Conservation (phyloP, 108 stramenopile genomes). For the Nannochloropsis salina region DNA sequence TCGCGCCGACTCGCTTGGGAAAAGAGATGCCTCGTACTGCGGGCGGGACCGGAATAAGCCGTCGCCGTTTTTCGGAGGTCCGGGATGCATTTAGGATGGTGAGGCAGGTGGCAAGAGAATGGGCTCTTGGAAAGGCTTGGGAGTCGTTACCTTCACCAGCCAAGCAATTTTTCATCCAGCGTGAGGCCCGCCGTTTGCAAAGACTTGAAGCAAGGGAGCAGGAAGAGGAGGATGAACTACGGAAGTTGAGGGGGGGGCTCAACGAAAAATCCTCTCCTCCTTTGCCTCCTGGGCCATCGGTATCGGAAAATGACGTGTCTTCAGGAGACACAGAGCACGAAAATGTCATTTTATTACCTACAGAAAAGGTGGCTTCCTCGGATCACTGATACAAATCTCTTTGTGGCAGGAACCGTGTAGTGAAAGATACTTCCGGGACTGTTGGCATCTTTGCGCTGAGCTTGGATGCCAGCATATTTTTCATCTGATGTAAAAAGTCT, state of each 20-base stretch:
- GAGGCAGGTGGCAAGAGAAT: constrained; percentile 23
- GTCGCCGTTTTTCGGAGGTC: constrained; percentile 36
- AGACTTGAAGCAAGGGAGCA: not conserved
- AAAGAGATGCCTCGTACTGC: not conserved
- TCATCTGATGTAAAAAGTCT: too few relatives aligned
- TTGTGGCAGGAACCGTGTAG: too few relatives aligned
- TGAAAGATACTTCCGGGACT: too few relatives aligned
- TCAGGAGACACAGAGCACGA: too few relatives aligned
- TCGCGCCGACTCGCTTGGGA: constrained; percentile 20
- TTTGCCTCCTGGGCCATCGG: too few relatives aligned
- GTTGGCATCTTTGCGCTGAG: too few relatives aligned
- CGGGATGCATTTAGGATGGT: constrained; percentile 31
- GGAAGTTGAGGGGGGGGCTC: not conserved
- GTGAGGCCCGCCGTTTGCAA: not conserved
- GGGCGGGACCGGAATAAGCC: constrained; percentile 23
- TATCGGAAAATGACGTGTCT: too few relatives aligned
- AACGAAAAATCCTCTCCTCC: too few relatives aligned
- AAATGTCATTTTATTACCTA: too few relatives aligned
- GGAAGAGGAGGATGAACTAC: not conserved
- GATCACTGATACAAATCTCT: too few relatives aligned
- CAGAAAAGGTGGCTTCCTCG: too few relatives aligned
- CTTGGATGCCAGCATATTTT: too few relatives aligned
- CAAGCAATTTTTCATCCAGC: not conserved
- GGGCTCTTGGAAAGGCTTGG: constrained; percentile 33
- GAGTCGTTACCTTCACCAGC: constrained; percentile 23